A percentile compares a stretch with the other conserved stretches of the same genome.
Conservation (phyloP, 805 yeast species). For the Starmera amethionina region DNA sequence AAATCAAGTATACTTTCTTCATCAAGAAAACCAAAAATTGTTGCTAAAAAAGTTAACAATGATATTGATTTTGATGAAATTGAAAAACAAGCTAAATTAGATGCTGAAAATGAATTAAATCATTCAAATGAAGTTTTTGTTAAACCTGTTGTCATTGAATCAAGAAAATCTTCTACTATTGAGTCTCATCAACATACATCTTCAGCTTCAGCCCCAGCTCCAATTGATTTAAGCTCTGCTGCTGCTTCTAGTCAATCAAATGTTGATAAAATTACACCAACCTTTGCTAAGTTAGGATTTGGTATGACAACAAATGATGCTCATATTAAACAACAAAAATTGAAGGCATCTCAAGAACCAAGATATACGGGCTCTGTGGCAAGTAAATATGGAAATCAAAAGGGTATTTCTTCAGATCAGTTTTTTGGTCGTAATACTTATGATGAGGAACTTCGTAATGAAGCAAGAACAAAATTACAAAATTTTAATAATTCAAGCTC, state of each 20-base stretch:
- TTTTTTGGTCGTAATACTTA: slow-evolving; percentile 81
- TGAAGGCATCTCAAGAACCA: slow-evolving; percentile 41
- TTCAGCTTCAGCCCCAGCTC: slow-evolving; percentile 1
- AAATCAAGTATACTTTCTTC: slow-evolving; percentile 40
- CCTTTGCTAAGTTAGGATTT: slow-evolving; percentile 77
- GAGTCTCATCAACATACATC: slow-evolving; percentile 2
- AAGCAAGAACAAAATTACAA: slow-evolving; percentile 75
- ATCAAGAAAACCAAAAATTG: slow-evolving; percentile 48
- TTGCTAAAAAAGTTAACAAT: slow-evolving; percentile 46
- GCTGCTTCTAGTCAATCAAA: neutral
- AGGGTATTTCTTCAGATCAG: slow-evolving; percentile 94
- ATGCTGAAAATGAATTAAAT: slow-evolving; percentile 53
- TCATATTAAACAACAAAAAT: slow-evolving; percentile 30
- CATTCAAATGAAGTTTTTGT: slow-evolving; percentile 5
- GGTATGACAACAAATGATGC: slow-evolving; percentile 75
- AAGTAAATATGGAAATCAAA: slow-evolving; percentile 75
- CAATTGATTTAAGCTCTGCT: slow-evolving; percentile 5
- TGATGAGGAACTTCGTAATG: slow-evolving; percentile 68
- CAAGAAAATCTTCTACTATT: slow-evolving; percentile 3
- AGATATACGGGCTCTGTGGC: slow-evolving; percentile 68
- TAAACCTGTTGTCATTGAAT: slow-evolving; percentile 7
- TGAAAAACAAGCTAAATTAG: slow-evolving; percentile 74
- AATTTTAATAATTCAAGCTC: slow-evolving; percentile 79
- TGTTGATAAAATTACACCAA: slow-evolving; percentile 48
- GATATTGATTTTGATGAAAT: slow-evolving; percentile 55